Evolutionary conservation across 1,284 basidiomycete species (phyloP).

Genomic region (Gymnopus androsaceus): DNA sequence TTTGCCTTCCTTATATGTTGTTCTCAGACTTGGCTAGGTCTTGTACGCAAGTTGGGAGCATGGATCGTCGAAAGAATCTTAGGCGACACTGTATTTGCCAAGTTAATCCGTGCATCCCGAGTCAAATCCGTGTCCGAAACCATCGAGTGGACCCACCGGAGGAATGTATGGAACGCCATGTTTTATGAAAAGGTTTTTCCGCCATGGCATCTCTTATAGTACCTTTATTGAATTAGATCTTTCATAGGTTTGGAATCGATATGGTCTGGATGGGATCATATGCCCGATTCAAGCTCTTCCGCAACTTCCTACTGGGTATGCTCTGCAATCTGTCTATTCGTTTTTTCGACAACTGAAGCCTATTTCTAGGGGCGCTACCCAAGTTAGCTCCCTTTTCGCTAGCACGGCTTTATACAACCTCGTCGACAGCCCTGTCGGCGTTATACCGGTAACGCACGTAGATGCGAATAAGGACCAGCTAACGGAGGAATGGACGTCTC

Average conservation of each 20-base stretch:
- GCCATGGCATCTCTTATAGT: background rate
- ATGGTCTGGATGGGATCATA: constrained; percentile 75
- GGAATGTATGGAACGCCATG: constrained; percentile 50
- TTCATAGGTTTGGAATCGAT: constrained; percentile 68
- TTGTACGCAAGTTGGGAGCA: constrained; percentile 50
- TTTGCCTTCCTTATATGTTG: background rate
- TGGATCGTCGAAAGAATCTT: constrained; percentile 50
- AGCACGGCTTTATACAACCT: constrained; percentile 71
- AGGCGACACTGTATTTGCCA: constrained; percentile 55
- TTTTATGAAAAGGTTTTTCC: constrained; percentile 60
- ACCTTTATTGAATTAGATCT: background rate
- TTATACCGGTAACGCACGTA: constrained; percentile 81
- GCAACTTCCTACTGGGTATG: constrained; percentile 70
- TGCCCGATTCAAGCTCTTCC: constrained; percentile 75
- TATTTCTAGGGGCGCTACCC: constrained; percentile 47
- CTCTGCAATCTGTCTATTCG: background rate
- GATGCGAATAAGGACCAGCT: constrained; percentile 62
- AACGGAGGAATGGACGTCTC: constrained; percentile 56
- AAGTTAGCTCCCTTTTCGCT: constrained; percentile 53
- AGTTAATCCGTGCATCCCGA: constrained; percentile 39
- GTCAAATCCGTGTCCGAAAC: constrained; percentile 61
- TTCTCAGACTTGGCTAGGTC: constrained; percentile 33
- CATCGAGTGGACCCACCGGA: constrained; percentile 39
- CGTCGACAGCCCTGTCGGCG: constrained; percentile 75
- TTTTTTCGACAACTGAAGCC: background rate